Base-by-base conservation (phyloP, 2,329 filamentous ascomycete genomes). In the Aureobasidium namibiae region DNA sequence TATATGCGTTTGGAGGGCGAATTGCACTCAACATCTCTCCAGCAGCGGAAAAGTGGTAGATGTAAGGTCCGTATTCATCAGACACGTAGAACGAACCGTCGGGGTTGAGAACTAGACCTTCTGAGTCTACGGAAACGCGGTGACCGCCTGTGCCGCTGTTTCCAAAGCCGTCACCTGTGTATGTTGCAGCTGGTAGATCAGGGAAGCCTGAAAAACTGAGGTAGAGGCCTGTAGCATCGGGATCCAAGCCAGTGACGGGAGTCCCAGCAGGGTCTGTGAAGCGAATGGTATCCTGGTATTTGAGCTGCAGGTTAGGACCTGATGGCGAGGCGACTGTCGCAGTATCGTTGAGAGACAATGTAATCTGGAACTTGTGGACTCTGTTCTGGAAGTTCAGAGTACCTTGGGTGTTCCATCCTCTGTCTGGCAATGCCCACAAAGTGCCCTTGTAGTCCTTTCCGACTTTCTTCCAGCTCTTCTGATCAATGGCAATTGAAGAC, bases 351-450 rank as follows among this genome's bases (percentile, higher is more conserved):
- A 82, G 79, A 0, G 78, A 81, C 65, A 89, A 80, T 1, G 76
- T 78, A 49, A 90, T 74, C 52, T 74, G 69, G 68, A 89, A 85
- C 67, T 87, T 86, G 70, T 90, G 87, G 29, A 90, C 78, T 34
- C 87, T 80, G 3, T 80, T 79, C 63, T 88, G 82, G 68, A 80
- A 88, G 68, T 88, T 88, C 18, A 86, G 64, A 9, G 86, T 89
- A 45, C 85, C 86, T 65, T 88, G 75, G 0, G 86, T 89, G 67
- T 90, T 89, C 85, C 87, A 90, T 38, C 87, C 87, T 61, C 86
- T 78, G 67, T 89, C 85, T 61, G 87, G 86, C 16, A 89, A 70
- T 13, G 78, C 76, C 72, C 81, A 90, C 23, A 89, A 67, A 4
- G 81, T 77, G 16, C 85, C 87, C 2, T 78, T 76, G 67, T 89